Evolutionary conservation across 192 early-diverging fungal species (phyloP), one percentile per base, ranked within the genome.

Genomic region (Coemansia guatemalensis): DNA sequence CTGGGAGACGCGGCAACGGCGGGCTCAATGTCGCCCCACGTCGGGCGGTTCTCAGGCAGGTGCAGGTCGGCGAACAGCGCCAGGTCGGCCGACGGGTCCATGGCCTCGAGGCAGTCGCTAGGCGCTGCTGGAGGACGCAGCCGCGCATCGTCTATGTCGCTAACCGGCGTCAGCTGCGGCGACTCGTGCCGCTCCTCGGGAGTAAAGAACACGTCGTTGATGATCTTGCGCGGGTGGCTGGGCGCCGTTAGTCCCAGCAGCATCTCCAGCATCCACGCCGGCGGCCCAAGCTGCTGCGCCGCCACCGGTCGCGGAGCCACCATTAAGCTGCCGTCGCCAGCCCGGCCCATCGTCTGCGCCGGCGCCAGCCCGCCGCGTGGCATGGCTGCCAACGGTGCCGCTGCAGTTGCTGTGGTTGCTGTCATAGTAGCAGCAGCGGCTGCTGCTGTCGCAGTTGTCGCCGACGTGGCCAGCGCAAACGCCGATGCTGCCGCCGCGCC

Each of bases 121-220:
- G 73, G 72, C 56, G 61, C 65, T 24, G 67, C 53, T 9, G 57
- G 64, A 14, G 58, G 64, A 35, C 72, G 71, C 54, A 53, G 25
- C 22, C 78, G 78, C n/a, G 60, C 59, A 35, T 81, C 72, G 33
- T 81, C 72, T 3, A 63, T 27, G 26, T 74, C 65, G 78, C 72
- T 81, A 53, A 81, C 78, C 3, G 78, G 78, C 12, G 78, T 81
- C 54, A 81, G 66, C 44, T 71, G 68, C 39, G 78, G 72, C 53
- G 78, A 68, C 47, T 68, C 65, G 55, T 62, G 69, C 48, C 73
- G 78, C 56, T 81, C 68, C 32, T 81, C 78, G 21, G 72, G 73
- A 20, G 78, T 81, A 49, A 81, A 74, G 25, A 81, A 81, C 58
- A 81, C 78, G 27, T 81, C 78, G 66, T 81, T 81, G 58, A 81